Evolutionary conservation across 2,329 filamentous ascomycete species (phyloP).

Genomic region (Aspergillus pseudonomiae): DNA sequence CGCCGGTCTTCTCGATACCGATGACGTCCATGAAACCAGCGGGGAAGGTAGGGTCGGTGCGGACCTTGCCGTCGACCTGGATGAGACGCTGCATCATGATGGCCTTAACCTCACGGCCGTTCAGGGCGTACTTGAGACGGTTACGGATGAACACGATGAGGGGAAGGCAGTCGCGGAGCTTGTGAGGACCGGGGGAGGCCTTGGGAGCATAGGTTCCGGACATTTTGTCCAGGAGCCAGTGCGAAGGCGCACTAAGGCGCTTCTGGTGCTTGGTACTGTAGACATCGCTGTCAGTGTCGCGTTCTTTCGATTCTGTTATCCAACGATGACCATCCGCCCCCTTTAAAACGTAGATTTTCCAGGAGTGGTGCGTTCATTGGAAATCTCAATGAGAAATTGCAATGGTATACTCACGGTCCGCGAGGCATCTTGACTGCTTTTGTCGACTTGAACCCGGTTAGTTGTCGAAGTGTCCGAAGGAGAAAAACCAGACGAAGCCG

Average conservation of each 20-base stretch:
- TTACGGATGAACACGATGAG: constrained; percentile 97
- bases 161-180: constrained; percentile 98
- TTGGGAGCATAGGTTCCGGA: constrained; percentile 80
- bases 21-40: constrained; percentile 99
- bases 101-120: constrained; percentile 94
- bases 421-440: constrained; percentile 55
- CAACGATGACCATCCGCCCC: neutral
- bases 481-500: constrained; percentile 25
- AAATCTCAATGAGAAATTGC: neutral
- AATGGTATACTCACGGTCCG: constrained; percentile 57
- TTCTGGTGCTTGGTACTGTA: constrained; percentile 98
- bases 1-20: constrained; percentile 98
- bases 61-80: constrained; percentile 99
- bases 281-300: constrained; percentile 31
- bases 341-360: neutral
- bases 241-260: constrained; percentile 97
- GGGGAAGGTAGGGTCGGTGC: constrained; percentile 97
- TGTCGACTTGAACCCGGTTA: constrained; percentile 42
- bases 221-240: constrained; percentile 99
- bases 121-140: constrained; percentile 97
- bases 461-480: constrained; percentile 42
- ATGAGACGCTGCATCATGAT: constrained; percentile 99
- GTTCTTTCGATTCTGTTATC: constrained; percentile 3
- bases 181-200: constrained; percentile 88
- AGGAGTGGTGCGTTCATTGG: neutral